Percentiles rank a stretch among this genome's conserved stretches.
These are phyloP conservation scores for sorghum (Sorghum bicolor) DNA, from an alignment of 176 grass and related monocot genomes.

Conservation along the genomic window DNA sequence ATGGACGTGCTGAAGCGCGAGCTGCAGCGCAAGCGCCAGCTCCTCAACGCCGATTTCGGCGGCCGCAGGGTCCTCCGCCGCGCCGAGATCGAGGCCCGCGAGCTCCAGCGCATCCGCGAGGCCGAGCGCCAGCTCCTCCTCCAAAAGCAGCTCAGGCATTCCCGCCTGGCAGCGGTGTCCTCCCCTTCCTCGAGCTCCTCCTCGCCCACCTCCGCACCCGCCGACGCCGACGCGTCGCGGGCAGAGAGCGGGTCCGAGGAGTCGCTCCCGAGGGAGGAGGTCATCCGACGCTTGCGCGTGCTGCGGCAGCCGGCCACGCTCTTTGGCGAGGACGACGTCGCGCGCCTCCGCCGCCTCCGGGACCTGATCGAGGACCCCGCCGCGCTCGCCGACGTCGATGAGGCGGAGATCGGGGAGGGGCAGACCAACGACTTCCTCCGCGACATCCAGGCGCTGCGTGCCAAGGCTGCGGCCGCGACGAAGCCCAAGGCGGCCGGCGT, in stretches of 20 bases:
- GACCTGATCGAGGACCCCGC: slow-evolving; percentile 44
- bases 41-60: slow-evolving; percentile 54
- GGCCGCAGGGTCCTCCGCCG: slow-evolving; percentile 52
- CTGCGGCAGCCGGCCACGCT: slow-evolving; percentile 63
- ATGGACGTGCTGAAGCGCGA: slow-evolving; percentile 86
- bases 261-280: slow-evolving; percentile 54
- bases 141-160: slow-evolving; percentile 24
- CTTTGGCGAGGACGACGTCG: slow-evolving; percentile 68
- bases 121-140: slow-evolving; percentile 39
- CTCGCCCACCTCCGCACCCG: neutral
- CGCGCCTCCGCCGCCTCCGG: slow-evolving; percentile 45
- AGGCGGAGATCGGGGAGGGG: slow-evolving; percentile 61
- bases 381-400: slow-evolving; percentile 43
- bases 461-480: slow-evolving; percentile 22
- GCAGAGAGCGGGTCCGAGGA: neutral
- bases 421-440: slow-evolving; percentile 88
- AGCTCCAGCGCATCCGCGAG: slow-evolving; percentile 51
- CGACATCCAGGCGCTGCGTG: slow-evolving; percentile 54
- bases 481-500: slow-evolving; percentile 35
- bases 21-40: slow-evolving; percentile 64
- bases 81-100: slow-evolving; percentile 54
- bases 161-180: slow-evolving; percentile 1
- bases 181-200: neutral
- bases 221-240: neutral
- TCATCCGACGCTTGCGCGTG: slow-evolving; percentile 58